These are phyloP conservation scores for Linnemannia schmuckeri DNA, from an alignment of 192 early-diverging fungal species.

Conservation along the genomic window DNA sequence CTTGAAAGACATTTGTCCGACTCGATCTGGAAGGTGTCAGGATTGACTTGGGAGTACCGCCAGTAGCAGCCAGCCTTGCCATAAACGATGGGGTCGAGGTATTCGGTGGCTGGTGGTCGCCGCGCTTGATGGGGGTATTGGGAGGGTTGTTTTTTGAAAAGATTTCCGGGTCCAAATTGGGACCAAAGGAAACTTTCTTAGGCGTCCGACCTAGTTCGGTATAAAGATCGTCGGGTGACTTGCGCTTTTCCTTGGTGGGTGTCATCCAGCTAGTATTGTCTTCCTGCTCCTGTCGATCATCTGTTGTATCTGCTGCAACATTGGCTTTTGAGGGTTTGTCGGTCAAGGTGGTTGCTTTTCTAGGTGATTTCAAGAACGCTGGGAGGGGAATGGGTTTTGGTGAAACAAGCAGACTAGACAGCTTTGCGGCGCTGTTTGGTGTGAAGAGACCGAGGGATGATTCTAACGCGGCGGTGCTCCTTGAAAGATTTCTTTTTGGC, in stretches of 20 bases:
- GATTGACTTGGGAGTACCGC: slow-evolving; percentile 24
- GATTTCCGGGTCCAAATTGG: slow-evolving; percentile 70
- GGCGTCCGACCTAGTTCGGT: slow-evolving; percentile 20
- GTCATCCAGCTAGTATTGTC: slow-evolving; percentile 5
- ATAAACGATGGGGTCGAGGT: slow-evolving; percentile 23
- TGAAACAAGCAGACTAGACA: slow-evolving; percentile 42
- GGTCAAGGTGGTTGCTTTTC: slow-evolving; percentile 1
- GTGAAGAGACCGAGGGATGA: slow-evolving; percentile 44
- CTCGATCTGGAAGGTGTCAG: slow-evolving; percentile 27
- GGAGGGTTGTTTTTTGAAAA: slow-evolving; percentile 68
- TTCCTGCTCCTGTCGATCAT: background rate
- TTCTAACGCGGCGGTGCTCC: slow-evolving; percentile 24
- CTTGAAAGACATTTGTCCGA: slow-evolving; percentile 7
- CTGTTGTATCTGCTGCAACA: background rate
- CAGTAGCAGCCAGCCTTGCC: slow-evolving; percentile 6
- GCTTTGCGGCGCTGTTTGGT: slow-evolving; percentile 43
- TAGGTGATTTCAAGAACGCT: slow-evolving; percentile 38
- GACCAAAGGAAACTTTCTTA: slow-evolving; percentile 66
- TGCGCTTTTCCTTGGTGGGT: slow-evolving; percentile 30
- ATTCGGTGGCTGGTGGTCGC: slow-evolving; percentile 41
- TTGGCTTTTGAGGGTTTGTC: slow-evolving; percentile 13
- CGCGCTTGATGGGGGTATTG: slow-evolving; percentile 66
- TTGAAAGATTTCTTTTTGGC: slow-evolving; percentile 14
- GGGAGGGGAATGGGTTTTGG: slow-evolving; percentile 48
- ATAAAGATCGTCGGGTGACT: slow-evolving; percentile 7